Evolutionary conservation across 352 stramenopile genomes (phyloP), one percentile per base, ranked within the genome.

Genomic region (Blastocystis sp.): DNA sequence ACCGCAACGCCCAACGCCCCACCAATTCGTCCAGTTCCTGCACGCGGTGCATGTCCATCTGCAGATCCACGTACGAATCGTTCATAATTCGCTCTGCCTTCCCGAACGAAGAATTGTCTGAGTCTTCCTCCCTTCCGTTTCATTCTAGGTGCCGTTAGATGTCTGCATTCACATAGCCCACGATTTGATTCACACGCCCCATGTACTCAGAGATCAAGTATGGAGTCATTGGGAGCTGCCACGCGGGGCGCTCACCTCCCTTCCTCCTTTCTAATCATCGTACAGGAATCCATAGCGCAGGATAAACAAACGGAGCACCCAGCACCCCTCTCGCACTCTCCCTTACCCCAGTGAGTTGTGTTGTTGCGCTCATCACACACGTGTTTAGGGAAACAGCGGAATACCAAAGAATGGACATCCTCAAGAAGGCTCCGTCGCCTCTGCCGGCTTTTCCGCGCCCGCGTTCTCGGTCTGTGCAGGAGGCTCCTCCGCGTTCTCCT

Each of bases 131-230:
- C 6, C 0, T 14, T 14, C 14, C 48, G 14, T 57, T 0, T 0
- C 0, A 7, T 57, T 57, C 48, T 57, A 57, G 0, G 0, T 17
- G 0, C 48, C 0, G 48, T 57, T 57, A 57, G 48, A 57, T 0
- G 28, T 0, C 28, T 34, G 28, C 28, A 34, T 34, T 34, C 28
- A 34, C 28, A 34, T 0, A 34, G 28, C 28, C 28, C 28, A 34
- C 28, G 28, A 34, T 34, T 34, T 1, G 6, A 0, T 57, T 0
- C 48, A 57, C 0, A 57, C 6, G 48, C 3, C n/a, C 3, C 11
- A 19, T 21, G 34, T 38, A 28, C 74, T 84, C 74, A 84, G 74
- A 84, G 74, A 84, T 84, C 74, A 84, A 84, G 74, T 70, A 52
- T 84, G 69, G 34, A 62, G 34, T 84, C 74, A 84, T 24, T 43